Conservation (phyloP, 495 filamentous ascomycete species). For the Penicillium cinerascens region DNA sequence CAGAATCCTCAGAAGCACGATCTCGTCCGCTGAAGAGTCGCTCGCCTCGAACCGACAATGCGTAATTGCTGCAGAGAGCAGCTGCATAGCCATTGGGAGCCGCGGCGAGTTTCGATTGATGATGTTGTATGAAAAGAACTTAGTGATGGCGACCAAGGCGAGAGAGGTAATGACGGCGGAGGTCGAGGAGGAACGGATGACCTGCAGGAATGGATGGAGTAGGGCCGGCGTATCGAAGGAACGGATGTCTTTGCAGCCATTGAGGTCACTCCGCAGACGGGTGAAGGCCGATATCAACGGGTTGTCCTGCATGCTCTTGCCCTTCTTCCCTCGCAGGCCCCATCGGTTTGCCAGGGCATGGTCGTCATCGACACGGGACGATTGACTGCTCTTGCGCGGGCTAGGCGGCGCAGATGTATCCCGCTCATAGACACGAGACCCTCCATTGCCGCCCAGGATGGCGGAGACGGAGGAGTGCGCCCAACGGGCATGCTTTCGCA, state of each 20-base stretch:
- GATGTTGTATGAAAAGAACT: conserved; percentile 94
- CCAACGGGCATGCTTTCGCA: conserved; percentile 97
- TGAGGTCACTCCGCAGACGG: conserved; percentile 80
- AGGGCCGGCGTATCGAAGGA: conserved; percentile 85
- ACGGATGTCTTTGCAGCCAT: conserved; percentile 89
- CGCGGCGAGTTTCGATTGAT: conserved; percentile 78
- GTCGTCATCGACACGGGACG: conserved; percentile 40
- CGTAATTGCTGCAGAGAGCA: conserved; percentile 89
- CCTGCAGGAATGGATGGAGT: conserved; percentile 93
- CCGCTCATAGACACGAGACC: conserved; percentile 44
- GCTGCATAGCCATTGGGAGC: conserved; percentile 87
- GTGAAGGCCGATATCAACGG: conserved; percentile 95
- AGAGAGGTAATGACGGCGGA: conserved; percentile 95
- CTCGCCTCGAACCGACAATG: conserved; percentile 97
- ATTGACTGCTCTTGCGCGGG: conserved; percentile 30
- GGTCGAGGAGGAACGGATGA: conserved; percentile 93
- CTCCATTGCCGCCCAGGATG: conserved; percentile 79
- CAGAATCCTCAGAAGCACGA: conserved; percentile 87
- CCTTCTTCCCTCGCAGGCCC: conserved; percentile 94
- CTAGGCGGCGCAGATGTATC: conserved; percentile 39
- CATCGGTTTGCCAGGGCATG: conserved; percentile 63
- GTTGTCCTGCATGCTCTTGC: conserved; percentile 97
- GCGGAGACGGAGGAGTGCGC: conserved; percentile 95
- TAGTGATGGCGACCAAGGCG: conserved; percentile 91
- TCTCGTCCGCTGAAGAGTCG: conserved; percentile 90